These are phyloP conservation scores for Isoetes taiwanensis DNA, from an alignment of 75 land plant genomes.

Conservation along the genomic window DNA sequence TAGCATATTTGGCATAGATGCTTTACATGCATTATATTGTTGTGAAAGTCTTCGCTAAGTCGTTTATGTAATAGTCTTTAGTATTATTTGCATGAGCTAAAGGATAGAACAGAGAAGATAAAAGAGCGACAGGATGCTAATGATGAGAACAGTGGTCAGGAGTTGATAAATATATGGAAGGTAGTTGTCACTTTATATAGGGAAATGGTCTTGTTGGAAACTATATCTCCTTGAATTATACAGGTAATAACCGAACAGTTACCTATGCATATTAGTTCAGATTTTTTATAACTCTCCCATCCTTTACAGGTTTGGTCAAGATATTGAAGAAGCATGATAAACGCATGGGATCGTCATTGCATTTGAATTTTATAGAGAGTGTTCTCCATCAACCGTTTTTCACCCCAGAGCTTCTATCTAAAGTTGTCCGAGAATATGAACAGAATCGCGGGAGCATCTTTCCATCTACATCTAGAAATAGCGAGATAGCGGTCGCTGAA, in stretches of 20 bases:
- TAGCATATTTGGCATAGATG: no score
- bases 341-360: conserved; percentile 53
- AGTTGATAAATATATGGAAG: conserved; percentile 42
- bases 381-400: conserved; percentile 82
- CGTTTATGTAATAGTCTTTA: no score
- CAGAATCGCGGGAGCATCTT: conserved; percentile 45
- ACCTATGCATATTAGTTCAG: no score
- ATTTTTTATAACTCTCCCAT: no score
- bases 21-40: no score
- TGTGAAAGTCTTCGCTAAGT: no score
- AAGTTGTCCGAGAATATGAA: conserved; percentile 73
- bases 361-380: conserved; percentile 59
- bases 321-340: conserved; percentile 95
- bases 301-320: conserved; percentile 58
- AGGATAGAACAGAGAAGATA: conserved; percentile 40
- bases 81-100: conserved; percentile 69
- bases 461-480: conserved; percentile 20
- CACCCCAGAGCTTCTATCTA: conserved; percentile 69
- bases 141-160: conserved; percentile 27
- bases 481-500: conserved; percentile 6
- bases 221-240: conserved; percentile 83
- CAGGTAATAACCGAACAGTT: conserved; percentile 32
- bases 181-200: conserved; percentile 83
- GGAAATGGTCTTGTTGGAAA: conserved; percentile 82
- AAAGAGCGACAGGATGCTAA: conserved; percentile 17